phyloP scores from a whole-genome alignment of 805 yeast species.

The Ascoidea asiatica region DNA sequence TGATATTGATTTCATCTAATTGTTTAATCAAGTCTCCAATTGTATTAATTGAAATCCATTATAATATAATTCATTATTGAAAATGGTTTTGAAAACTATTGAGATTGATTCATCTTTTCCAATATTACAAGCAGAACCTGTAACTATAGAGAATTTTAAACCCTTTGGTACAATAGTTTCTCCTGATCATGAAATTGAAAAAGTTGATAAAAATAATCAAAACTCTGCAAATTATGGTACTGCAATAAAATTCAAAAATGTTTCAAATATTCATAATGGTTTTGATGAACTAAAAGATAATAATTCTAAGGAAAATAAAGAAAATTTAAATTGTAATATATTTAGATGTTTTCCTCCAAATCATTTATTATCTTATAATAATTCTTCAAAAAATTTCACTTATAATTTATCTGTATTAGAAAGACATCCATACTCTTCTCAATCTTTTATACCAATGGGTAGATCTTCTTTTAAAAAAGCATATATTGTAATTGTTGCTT shows the following conservation, averaged over 20 bases:
- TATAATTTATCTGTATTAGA: constrained; percentile 64
- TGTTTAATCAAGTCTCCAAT: no score
- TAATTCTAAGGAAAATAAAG: constrained; percentile 29
- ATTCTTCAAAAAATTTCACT: constrained; percentile 2
- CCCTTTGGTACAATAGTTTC: constrained; percentile 9
- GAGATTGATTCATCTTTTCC: neutral
- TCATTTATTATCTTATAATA: constrained; percentile 29
- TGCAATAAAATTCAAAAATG: constrained; percentile 63
- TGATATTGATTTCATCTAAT: no score
- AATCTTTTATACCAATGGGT: constrained; percentile 90
- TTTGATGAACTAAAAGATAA: constrained; percentile 32
- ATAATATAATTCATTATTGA: no score
- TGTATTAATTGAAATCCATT: no score
- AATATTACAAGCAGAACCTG: constrained; percentile 3
- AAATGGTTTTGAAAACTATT: constrained; percentile 6
- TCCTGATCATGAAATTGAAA: constrained; percentile 7
- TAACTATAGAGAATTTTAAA: constrained; percentile 4
- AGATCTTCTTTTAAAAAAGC: constrained; percentile 41
- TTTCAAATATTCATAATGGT: constrained; percentile 50
- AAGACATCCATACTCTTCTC: constrained; percentile 81
- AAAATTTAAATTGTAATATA: constrained; percentile 66
- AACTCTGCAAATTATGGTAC: constrained; percentile 83
- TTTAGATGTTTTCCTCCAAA: constrained; percentile 70
- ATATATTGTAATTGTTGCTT: constrained; percentile 74
- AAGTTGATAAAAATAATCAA: neutral